Conservation (phyloP, 768 basidiomycete genomes). For the Favolaschia claudopus region DNA sequence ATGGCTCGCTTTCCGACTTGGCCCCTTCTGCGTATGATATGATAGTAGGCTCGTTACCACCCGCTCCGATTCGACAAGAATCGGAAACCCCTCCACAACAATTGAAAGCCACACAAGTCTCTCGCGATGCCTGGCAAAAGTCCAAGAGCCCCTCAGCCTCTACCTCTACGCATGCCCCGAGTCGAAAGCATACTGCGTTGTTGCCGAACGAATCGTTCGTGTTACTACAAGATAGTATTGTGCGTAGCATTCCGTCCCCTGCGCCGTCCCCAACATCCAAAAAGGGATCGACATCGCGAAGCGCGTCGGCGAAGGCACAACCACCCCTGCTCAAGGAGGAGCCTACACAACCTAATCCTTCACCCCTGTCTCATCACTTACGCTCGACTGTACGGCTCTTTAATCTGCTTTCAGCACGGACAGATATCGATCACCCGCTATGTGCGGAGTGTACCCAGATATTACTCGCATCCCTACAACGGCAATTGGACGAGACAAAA, state of each 20-base stretch:
- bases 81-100: constrained; percentile 46
- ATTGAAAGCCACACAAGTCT: constrained; percentile 53
- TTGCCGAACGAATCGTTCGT: constrained; percentile 91
- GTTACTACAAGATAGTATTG: constrained; percentile 83
- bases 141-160: constrained; percentile 51
- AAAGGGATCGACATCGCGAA: constrained; percentile 49
- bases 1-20: constrained; percentile 89
- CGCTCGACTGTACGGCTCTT: constrained; percentile 79
- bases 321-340: constrained; percentile 46
- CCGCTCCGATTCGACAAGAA: constrained; percentile 51
- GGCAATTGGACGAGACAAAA: constrained; percentile 88
- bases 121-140: constrained; percentile 67
- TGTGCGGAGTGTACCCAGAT: constrained; percentile 94
- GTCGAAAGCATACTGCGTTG: constrained; percentile 63
- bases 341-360: constrained; percentile 65
- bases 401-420: constrained; percentile 76
- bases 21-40: constrained; percentile 89
- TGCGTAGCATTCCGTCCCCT: constrained; percentile 71
- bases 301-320: constrained; percentile 36
- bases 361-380: constrained; percentile 80
- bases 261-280: constrained; percentile 52
- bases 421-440: constrained; percentile 90
- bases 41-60: constrained; percentile 74
- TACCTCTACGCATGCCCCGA: constrained; percentile 62
- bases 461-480: constrained; percentile 75